Percentiles rank a stretch among this genome's conserved stretches.
Conservation (phyloP, 2,329 filamentous ascomycete genomes). For the Arthroderma uncinatum region DNA sequence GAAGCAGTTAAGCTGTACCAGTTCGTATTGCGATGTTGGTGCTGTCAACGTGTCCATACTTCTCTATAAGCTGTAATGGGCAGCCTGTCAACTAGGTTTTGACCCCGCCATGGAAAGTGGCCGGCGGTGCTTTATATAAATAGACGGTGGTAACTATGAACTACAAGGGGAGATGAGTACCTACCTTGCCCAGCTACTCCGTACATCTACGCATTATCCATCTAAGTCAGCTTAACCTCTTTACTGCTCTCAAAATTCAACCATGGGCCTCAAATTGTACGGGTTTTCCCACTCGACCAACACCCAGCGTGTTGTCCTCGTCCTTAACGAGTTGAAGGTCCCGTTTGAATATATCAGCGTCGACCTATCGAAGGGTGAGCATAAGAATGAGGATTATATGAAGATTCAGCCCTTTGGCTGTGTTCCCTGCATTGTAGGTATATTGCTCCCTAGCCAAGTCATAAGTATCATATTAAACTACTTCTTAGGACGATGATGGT, state of each 20-base stretch:
- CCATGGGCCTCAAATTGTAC: conserved; percentile 13
- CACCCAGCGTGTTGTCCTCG: conserved; percentile 12
- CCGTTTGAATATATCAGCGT: conserved; percentile 11
- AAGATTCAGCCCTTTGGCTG: conserved; percentile 11
- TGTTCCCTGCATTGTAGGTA: conserved; percentile 12
- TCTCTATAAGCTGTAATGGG: neutral
- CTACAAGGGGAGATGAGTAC: neutral
- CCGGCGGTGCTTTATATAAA: neutral
- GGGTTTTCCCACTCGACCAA: conserved; percentile 9
- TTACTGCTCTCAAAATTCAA: neutral
- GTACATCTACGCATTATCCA: neutral
- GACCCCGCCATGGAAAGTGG: neutral
- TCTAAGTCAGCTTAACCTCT: neutral
- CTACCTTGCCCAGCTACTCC: neutral
- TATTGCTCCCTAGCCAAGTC: neutral
- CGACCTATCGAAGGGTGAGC: conserved; percentile 9
- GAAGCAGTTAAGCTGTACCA: too few relatives aligned
- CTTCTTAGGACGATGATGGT: conserved; percentile 11
- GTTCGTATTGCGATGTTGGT: neutral
- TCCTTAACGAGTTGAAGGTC: conserved; percentile 11
- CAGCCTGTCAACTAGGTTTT: neutral
- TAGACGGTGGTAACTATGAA: neutral
- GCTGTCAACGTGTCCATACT: neutral
- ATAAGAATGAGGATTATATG: conserved; percentile 8
- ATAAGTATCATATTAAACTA: neutral